These are phyloP conservation scores for Saprolegnia parasitica DNA, from an alignment of 352 stramenopile genomes.

Conservation along the genomic window DNA sequence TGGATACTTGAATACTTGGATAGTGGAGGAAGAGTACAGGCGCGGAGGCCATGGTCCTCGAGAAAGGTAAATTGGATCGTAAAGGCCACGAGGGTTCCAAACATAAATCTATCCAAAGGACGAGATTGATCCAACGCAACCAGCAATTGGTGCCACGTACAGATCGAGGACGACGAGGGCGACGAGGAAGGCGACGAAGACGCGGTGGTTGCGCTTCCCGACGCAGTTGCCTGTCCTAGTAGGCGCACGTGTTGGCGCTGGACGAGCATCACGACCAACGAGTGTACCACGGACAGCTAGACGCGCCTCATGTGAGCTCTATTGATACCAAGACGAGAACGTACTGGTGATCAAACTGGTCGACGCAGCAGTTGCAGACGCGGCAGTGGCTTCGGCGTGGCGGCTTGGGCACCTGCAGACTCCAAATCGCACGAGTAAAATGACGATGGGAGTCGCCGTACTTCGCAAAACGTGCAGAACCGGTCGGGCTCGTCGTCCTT, in stretches of 20 bases:
- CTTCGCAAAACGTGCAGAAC: slow-evolving; percentile 23
- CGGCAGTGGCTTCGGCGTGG: slow-evolving; percentile 23
- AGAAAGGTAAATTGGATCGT: not conserved
- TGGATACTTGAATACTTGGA: not conserved
- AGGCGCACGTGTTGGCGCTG: not conserved
- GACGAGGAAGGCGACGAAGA: slow-evolving; percentile 17
- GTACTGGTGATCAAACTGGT: slow-evolving; percentile 28
- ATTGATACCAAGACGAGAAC: not conserved
- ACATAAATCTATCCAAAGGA: not conserved
- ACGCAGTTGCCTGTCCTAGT: slow-evolving; percentile 28
- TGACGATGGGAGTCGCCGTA: too few relatives aligned
- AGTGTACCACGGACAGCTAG: slow-evolving; percentile 21
- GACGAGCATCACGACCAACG: slow-evolving; percentile 6
- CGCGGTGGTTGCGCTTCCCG: slow-evolving; percentile 22
- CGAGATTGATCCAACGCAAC: too few relatives aligned
- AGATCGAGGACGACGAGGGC: not conserved
- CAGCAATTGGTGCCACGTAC: too few relatives aligned
- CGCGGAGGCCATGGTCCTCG: not conserved
- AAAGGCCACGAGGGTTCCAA: not conserved
- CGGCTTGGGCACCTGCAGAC: slow-evolving; percentile 15
- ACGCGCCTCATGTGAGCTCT: not conserved
- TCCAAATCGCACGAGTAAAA: not conserved
- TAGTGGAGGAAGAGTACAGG: not conserved
- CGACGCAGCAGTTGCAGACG: slow-evolving; percentile 24
- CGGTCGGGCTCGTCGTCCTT: not conserved